phyloP scores from a whole-genome alignment of 2,329 filamentous ascomycete species.

The Penicillium sp. region DNA sequence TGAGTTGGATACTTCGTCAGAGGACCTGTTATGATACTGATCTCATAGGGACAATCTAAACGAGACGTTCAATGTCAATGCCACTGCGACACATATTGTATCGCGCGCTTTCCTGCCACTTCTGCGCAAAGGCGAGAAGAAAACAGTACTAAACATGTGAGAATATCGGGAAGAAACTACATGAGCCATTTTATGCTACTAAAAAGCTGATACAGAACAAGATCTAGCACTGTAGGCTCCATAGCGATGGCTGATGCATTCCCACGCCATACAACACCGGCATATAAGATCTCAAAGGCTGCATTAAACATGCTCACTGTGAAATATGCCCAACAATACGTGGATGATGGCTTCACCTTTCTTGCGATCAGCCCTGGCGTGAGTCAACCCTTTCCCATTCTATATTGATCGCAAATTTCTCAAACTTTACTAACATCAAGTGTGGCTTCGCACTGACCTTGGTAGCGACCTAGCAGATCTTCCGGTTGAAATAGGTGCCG shows the following conservation, averaged over 20 bases:
- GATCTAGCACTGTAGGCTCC: constrained; percentile 46
- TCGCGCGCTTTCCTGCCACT: constrained; percentile 42
- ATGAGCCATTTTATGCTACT: background rate
- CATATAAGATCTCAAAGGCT: constrained; percentile 50
- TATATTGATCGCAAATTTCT: background rate
- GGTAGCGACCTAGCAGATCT: constrained; percentile 45
- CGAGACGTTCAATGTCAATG: constrained; percentile 44
- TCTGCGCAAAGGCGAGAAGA: constrained; percentile 39
- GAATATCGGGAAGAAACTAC: background rate
- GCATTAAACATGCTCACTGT: constrained; percentile 50
- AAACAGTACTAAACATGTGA: constrained; percentile 48
- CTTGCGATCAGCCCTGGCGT: constrained; percentile 48
- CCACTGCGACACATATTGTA: constrained; percentile 41
- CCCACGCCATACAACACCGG: constrained; percentile 22
- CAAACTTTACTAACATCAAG: background rate
- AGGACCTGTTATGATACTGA: background rate
- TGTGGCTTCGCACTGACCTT: constrained; percentile 51
- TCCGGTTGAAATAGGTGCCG: constrained; percentile 39
- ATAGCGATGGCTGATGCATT: constrained; percentile 37
- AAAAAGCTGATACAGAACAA: constrained; percentile 15
- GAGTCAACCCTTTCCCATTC: constrained; percentile 20
- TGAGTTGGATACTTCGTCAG: constrained; percentile 5
- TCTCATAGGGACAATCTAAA: constrained; percentile 36
- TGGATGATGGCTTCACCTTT: constrained; percentile 44
- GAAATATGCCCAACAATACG: constrained; percentile 31